Conservation (phyloP, 306 rosid species). For the Cucumis melo region DNA sequence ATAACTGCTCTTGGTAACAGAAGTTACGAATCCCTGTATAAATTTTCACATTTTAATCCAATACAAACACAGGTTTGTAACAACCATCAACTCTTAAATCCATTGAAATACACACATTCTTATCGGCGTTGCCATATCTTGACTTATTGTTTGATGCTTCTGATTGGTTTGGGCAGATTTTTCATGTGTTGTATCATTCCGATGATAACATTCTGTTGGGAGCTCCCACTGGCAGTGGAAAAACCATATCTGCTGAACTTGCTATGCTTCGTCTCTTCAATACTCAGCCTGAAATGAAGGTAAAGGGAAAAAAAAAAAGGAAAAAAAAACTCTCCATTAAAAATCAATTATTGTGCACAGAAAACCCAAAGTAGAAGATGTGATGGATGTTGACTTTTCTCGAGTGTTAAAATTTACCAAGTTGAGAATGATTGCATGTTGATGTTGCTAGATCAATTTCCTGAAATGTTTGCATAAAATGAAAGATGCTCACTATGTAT, state of each 20-base stretch:
- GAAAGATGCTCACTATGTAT: neutral
- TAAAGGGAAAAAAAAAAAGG: neutral
- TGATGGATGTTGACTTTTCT: neutral
- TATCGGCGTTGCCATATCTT: neutral
- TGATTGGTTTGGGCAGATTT: conserved; percentile 45
- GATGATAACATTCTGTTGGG: conserved; percentile 86
- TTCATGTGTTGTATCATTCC: conserved; percentile 81
- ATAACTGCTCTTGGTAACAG: conserved; percentile 70
- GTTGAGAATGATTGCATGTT: neutral
- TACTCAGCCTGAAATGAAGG: conserved; percentile 97
- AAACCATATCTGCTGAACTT: conserved; percentile 97
- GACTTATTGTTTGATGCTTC: conserved; percentile 12
- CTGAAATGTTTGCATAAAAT: neutral
- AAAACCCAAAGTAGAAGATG: neutral
- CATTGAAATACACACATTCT: neutral
- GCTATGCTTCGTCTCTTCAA: conserved; percentile 90
- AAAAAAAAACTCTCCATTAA: neutral
- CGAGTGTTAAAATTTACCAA: neutral
- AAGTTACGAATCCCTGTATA: conserved; percentile 57
- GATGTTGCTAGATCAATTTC: neutral
- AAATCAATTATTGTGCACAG: neutral
- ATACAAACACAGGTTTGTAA: conserved; percentile 90
- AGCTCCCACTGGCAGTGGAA: conserved; percentile 99
- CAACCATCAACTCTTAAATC: conserved; percentile 1
- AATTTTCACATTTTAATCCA: conserved; percentile 90